Evolutionary conservation across 495 filamentous ascomycete species (phyloP), one percentile per base, ranked within the genome.

Genomic region (Aspergillus hancockii): DNA sequence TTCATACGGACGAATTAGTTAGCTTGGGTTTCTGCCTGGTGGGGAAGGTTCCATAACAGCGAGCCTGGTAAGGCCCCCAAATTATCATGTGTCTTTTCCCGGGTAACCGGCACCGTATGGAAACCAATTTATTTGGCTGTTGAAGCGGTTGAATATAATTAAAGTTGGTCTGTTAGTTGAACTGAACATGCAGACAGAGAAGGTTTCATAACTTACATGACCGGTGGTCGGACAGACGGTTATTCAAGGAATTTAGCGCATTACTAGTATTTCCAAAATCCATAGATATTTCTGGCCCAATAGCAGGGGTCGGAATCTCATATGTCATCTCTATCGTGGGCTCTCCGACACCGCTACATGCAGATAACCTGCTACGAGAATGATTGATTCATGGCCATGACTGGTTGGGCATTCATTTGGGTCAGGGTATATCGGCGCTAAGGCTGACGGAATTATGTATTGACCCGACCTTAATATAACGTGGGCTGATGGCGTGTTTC

Each of bases 211-310:
- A 28, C 25, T 28, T 28, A 28, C 25, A 45, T 45, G 18, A 21
- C 41, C 7, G n/a, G 19, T 19, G 41, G 19, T 45, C n/a, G n/a
- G 41, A 23, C 18, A 16, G 18, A 8, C 40, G 19, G 6, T 5
- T 47, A 47, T 22, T 47, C 43, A 47, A 47, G 43, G 43, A 14
- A 23, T n/a, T n/a, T n/a, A n/a, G n/a, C n/a, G n/a, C n/a, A n/a
- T n/a, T n/a, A n/a, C n/a, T n/a, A n/a, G n/a, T n/a, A 47, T 41
- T 23, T 23, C 13, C 5, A 41, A n/a, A 41, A 2, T n/a, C 16
- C 12, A 41, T 41, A 41, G 38, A 16, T 18, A 1, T 2, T n/a
- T 10, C 8, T 14, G 13, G 34, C 34, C 34, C 34, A 41, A 41
- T 41, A n/a, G 16, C 3, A 41, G 38, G 4, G 4, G 34, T 36